These are phyloP conservation scores for Tripterygium wilfordii DNA, from an alignment of 177 flowering plant species.

Conservation along the genomic window DNA sequence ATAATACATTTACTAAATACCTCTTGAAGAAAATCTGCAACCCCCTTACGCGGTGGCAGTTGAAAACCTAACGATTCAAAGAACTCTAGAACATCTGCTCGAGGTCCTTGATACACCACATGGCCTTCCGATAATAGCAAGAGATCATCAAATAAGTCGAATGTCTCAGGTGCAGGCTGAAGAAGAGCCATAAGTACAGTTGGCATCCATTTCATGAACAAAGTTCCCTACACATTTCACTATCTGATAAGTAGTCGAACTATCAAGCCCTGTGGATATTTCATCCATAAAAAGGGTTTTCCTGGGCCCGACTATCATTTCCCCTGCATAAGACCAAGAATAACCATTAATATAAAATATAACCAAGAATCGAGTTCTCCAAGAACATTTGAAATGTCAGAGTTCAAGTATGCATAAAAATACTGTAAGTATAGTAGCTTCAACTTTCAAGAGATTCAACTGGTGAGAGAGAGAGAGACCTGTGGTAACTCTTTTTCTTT, in stretches of 20 bases:
- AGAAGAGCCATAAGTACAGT: conserved; percentile 81
- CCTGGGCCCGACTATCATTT: conserved; percentile 85
- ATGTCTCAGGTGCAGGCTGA: conserved; percentile 97
- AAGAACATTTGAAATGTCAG: background rate
- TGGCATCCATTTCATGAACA: conserved; percentile 76
- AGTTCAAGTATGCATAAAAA: background rate
- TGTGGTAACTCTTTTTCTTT: conserved; percentile 42
- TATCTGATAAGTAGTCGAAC: conserved; percentile 78
- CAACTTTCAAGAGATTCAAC: background rate
- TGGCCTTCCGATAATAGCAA: conserved; percentile 73
- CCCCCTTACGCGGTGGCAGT: conserved; percentile 77
- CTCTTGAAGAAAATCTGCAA: conserved; percentile 97
- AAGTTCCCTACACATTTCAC: conserved; percentile 76
- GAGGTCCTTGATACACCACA: conserved; percentile 81
- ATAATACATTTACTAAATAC: too few relatives aligned
- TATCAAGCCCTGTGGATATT: conserved; percentile 76
- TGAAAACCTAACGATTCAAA: conserved; percentile 73
- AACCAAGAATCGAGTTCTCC: background rate
- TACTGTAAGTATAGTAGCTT: background rate
- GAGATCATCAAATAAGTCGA: conserved; percentile 81
- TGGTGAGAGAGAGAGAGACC: conserved; percentile 22
- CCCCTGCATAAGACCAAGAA: conserved; percentile 31
- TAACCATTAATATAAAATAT: background rate
- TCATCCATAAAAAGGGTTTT: conserved; percentile 74
- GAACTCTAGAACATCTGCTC: conserved; percentile 56